Conservation (phyloP, 345 rosid genomes). For the Lagerstroemia speciosa region DNA sequence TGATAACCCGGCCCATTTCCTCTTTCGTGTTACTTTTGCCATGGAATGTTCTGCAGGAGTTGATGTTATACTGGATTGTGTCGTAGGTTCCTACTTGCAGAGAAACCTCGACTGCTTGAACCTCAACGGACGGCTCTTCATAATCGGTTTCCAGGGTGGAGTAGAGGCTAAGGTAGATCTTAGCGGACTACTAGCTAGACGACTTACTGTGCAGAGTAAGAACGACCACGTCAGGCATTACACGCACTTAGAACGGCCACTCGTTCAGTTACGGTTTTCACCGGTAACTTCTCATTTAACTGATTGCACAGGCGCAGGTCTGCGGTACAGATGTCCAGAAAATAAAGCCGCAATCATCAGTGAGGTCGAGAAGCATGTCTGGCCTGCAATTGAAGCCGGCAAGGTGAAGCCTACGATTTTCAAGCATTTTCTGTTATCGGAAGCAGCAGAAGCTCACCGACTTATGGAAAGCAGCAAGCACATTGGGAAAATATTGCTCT, state of each 20-base stretch:
- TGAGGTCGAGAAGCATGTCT: slow-evolving; percentile 72
- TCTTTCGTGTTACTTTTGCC: no score
- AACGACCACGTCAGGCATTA: no score
- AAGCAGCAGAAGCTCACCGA: slow-evolving; percentile 64
- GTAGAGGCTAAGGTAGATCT: slow-evolving; percentile 48
- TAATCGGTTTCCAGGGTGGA: slow-evolving; percentile 69
- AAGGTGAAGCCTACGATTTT: slow-evolving; percentile 61
- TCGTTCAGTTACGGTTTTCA: no score
- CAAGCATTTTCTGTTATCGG: slow-evolving; percentile 37
- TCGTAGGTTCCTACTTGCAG: slow-evolving; percentile 78
- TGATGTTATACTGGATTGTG: slow-evolving; percentile 68
- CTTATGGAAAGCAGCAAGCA: slow-evolving; percentile 74
- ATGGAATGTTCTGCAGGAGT: slow-evolving; percentile 28
- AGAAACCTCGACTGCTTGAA: slow-evolving; percentile 65
- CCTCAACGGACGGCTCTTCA: slow-evolving; percentile 72
- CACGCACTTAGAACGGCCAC: no score
- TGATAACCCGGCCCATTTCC: no score
- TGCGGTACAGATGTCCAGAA: slow-evolving; percentile 55
- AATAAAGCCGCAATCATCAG: slow-evolving; percentile 58
- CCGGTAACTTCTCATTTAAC: neutral
- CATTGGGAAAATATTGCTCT: slow-evolving; percentile 67
- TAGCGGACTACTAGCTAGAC: slow-evolving; percentile 47
- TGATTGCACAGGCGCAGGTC: slow-evolving; percentile 51
- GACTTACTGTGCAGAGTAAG: slow-evolving; percentile 80
- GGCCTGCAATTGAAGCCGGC: slow-evolving; percentile 62